Percentiles rank a stretch among this genome's conserved stretches.
Evolutionary conservation across 345 rosid species (phyloP).

Genomic region (Corchorus olitorius): DNA sequence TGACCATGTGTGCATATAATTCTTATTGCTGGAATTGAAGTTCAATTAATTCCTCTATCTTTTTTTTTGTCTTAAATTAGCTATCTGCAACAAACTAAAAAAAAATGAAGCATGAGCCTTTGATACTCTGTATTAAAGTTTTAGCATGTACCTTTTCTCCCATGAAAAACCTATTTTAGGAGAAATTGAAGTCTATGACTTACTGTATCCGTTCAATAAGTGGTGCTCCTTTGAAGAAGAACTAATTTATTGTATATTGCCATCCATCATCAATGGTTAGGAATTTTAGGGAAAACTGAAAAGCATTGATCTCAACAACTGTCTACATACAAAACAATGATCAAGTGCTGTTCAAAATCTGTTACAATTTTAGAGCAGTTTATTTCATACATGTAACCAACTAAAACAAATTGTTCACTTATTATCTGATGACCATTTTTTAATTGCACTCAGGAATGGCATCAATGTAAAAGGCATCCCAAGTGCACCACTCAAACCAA

Average conservation of each 20-base stretch:
- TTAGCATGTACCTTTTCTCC: no score
- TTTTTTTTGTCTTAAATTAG: no score
- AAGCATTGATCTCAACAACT: conserved; percentile 56
- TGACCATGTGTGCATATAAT: no score
- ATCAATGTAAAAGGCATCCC: conserved; percentile 69
- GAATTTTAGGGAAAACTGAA: conserved; percentile 41
- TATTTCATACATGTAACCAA: background rate
- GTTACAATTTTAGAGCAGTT: background rate
- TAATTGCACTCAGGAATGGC: conserved; percentile 54
- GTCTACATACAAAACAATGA: conserved; percentile 7
- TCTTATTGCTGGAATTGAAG: no score
- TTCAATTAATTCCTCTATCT: no score
- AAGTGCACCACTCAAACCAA: conserved; percentile 77
- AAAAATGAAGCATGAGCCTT: no score
- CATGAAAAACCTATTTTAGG: no score
- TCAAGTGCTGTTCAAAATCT: background rate
- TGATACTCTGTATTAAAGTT: no score
- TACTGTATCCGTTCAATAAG: conserved; percentile 45
- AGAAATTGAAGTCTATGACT: background rate
- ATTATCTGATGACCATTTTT: conserved; percentile 57
- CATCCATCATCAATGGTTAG: conserved; percentile 72
- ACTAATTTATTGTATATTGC: conserved; percentile 53
- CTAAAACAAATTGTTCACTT: conserved; percentile 29
- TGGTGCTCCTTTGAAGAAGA: conserved; percentile 33
- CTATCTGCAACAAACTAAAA: no score